Percentiles rank a stretch among this genome's conserved stretches.
These are phyloP conservation scores for Cladosporium phlei DNA, from an alignment of 2,329 filamentous ascomycete genomes.

Conservation along the genomic window DNA sequence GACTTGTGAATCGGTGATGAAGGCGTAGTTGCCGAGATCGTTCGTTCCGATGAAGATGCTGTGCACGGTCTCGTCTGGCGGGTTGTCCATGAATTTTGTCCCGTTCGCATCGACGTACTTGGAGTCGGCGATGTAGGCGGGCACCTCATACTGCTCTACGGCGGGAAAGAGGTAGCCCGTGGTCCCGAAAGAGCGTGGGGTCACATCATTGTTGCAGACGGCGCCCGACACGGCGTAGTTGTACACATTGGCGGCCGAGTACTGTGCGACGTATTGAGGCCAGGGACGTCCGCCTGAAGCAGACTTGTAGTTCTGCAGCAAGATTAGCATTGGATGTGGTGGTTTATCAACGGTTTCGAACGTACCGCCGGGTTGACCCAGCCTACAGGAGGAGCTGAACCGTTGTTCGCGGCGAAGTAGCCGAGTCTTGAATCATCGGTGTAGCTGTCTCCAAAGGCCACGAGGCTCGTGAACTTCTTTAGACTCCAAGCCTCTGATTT, in stretches of 20 bases:
- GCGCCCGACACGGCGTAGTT: slow-evolving; percentile 62
- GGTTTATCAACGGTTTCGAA: background rate
- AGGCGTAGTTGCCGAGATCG: slow-evolving; percentile 63
- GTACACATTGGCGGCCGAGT: slow-evolving; percentile 52
- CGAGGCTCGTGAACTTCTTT: slow-evolving; percentile 55
- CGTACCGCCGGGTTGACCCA: slow-evolving; percentile 46
- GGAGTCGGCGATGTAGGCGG: slow-evolving; percentile 44
- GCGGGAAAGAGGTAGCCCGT: slow-evolving; percentile 56
- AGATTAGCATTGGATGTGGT: background rate
- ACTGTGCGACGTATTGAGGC: slow-evolving; percentile 61
- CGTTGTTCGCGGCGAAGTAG: slow-evolving; percentile 59
- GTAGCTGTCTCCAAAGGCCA: slow-evolving; percentile 72
- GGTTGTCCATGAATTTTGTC: slow-evolving; percentile 40
- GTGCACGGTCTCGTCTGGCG: slow-evolving; percentile 61
- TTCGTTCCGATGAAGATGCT: slow-evolving; percentile 79
- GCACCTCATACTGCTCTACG: slow-evolving; percentile 42
- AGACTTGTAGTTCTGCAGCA: slow-evolving; percentile 39
- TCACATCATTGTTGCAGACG: slow-evolving; percentile 65
- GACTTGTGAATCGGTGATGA: slow-evolving; percentile 61
- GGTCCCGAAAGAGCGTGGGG: slow-evolving; percentile 48
- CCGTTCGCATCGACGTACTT: slow-evolving; percentile 33
- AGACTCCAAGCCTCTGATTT: slow-evolving; percentile 32
- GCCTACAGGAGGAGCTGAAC: slow-evolving; percentile 59
- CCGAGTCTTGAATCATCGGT: slow-evolving; percentile 65
- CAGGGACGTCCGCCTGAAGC: slow-evolving; percentile 64